Percentiles rank a stretch among this genome's conserved stretches.
phyloP scores from a whole-genome alignment of 2,329 filamentous ascomycete genomes.

The Acephala macrosclerotiorum region DNA sequence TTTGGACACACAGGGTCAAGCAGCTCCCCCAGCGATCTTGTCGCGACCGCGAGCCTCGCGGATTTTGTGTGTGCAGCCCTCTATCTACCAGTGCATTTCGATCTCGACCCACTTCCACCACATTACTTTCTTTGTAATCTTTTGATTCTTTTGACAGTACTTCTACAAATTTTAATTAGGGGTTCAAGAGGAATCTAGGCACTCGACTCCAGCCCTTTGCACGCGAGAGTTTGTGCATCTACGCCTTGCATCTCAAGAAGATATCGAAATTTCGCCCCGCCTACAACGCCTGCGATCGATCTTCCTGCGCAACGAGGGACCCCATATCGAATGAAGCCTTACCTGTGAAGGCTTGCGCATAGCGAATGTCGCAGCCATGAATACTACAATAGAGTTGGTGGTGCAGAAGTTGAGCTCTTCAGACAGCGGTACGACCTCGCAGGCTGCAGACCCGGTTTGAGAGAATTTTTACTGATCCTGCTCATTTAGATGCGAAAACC shows the following conservation, averaged over 20 bases:
- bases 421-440: constrained; percentile 36
- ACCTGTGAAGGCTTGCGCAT: constrained; percentile 40
- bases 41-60: constrained; percentile 20
- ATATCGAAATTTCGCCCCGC: neutral
- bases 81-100: neutral
- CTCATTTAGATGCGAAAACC: constrained; percentile 72
- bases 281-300: neutral
- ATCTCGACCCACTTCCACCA: neutral
- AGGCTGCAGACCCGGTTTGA: neutral
- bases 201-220: neutral
- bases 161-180: neutral
- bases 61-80: constrained; percentile 6
- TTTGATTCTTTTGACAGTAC: constrained; percentile 10
- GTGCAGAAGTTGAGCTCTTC: constrained; percentile 61
- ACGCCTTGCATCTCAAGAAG: constrained; percentile 5
- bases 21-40: constrained; percentile 13
- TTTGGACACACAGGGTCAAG: neutral
- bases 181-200: neutral
- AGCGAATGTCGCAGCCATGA: constrained; percentile 62
- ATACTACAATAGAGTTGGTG: constrained; percentile 68
- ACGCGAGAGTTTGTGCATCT: neutral
- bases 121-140: constrained; percentile 16
- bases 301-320: neutral
- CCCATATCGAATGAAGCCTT: constrained; percentile 37
- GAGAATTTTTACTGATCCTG: constrained; percentile 22